Evolutionary conservation across 805 yeast genomes (phyloP).

Genomic region (Suhomyces pyralidae): DNA sequence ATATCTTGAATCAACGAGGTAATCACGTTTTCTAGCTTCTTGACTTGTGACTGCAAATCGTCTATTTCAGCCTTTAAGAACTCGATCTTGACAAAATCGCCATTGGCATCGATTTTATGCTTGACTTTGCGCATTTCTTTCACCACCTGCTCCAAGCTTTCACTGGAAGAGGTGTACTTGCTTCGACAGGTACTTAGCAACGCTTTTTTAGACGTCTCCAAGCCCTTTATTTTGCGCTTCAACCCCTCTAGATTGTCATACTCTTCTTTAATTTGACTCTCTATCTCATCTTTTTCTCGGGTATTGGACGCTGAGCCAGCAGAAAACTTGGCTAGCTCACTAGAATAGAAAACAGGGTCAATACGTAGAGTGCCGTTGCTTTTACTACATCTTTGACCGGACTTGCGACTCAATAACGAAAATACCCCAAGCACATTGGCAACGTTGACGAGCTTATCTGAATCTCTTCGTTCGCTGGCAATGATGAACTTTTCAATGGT

Average conservation of each 20-base stretch:
- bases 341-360: conserved; percentile 51
- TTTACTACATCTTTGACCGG: conserved; percentile 43
- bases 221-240: conserved; percentile 4
- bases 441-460: conserved; percentile 37
- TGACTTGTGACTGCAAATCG: conserved; percentile 25
- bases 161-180: conserved; percentile 6
- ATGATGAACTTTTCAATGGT: conserved; percentile 59
- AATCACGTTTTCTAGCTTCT: conserved; percentile 25
- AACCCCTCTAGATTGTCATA: conserved; percentile 2
- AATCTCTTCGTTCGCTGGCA: conserved; percentile 49
- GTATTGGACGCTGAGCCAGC: conserved; percentile 13
- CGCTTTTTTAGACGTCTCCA: conserved; percentile 7
- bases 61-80: conserved; percentile 32
- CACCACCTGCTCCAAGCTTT: conserved; percentile 10
- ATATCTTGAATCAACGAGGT: conserved; percentile 25
- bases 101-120: conserved; percentile 42
- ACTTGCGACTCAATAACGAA: conserved; percentile 41
- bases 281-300: conserved; percentile 14
- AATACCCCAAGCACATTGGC: conserved; percentile 42
- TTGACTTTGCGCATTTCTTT: conserved; percentile 23
- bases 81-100: conserved; percentile 42
- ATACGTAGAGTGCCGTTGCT: conserved; percentile 44
- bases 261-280: conserved; percentile 8
- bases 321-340: conserved; percentile 28
- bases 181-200: conserved; percentile 7